Evolutionary conservation across 2,329 filamentous ascomycete species (phyloP).

Genomic region (Colletotrichum eremochloae): DNA sequence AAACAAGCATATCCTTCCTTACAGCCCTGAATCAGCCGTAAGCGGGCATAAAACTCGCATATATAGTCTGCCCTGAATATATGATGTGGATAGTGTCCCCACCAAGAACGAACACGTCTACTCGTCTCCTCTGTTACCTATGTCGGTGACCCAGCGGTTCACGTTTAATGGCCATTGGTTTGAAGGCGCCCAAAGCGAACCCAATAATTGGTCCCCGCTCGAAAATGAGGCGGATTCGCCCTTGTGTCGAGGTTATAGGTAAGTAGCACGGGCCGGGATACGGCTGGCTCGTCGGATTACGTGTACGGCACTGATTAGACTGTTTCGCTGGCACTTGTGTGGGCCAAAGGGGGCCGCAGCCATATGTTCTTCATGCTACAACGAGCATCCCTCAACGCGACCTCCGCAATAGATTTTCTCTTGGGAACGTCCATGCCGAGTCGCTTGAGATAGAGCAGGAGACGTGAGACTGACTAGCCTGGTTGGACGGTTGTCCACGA

Average conservation of each 20-base stretch:
- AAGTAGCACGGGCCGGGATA: slow-evolving; percentile 6
- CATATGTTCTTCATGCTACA: background rate
- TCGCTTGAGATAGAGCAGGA: background rate
- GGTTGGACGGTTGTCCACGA: slow-evolving; percentile 6
- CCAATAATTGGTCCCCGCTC: background rate
- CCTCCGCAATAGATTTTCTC: background rate
- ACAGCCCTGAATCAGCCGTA: too few species aligned
- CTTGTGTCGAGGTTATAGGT: background rate
- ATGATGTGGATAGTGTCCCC: background rate
- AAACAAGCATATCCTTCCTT: slow-evolving; percentile 3
- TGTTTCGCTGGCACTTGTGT: background rate
- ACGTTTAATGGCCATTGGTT: background rate
- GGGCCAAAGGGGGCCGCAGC: background rate
- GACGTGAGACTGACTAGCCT: background rate
- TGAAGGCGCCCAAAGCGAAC: background rate
- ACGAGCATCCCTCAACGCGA: background rate
- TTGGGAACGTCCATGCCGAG: background rate
- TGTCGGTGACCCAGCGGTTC: background rate
- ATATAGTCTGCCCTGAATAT: background rate
- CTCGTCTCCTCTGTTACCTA: background rate
- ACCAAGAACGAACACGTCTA: background rate
- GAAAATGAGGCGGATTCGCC: slow-evolving; percentile 4
- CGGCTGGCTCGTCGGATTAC: slow-evolving; percentile 8
- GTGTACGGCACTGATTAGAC: slow-evolving; percentile 17
- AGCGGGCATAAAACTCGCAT: background rate